phyloP scores from a whole-genome alignment of 2,329 filamentous ascomycete species.

The Sodiomyces alkalinus region DNA sequence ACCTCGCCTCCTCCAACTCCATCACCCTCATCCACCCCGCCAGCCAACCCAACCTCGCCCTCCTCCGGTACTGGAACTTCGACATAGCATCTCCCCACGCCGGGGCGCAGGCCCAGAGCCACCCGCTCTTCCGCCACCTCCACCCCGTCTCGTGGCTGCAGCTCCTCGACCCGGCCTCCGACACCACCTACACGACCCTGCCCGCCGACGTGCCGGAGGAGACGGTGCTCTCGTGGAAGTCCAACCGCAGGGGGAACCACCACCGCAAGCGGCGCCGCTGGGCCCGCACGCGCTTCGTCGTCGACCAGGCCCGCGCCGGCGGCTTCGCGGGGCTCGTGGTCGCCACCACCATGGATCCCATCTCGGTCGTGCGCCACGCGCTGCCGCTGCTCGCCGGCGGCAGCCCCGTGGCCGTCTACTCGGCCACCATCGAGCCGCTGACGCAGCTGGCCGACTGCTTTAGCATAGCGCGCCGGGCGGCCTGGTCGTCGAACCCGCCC shows the following conservation, averaged over 20 bases:
- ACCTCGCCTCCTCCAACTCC: conserved; percentile 57
- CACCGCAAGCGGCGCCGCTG: conserved; percentile 80
- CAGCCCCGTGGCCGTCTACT: conserved; percentile 75
- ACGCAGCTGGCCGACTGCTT: conserved; percentile 69
- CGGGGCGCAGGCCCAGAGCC: conserved; percentile 43
- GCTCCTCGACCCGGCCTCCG: conserved; percentile 60
- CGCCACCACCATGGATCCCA: conserved; percentile 67
- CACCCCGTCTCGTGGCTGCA: conserved; percentile 86
- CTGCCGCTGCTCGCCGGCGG: conserved; percentile 74
- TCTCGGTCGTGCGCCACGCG: conserved; percentile 56
- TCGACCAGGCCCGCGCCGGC: conserved; percentile 59
- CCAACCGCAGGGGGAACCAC: conserved; percentile 69
- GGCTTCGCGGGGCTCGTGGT: conserved; percentile 74
- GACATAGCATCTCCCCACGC: conserved; percentile 49
- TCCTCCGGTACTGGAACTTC: conserved; percentile 82
- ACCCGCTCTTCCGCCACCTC: conserved; percentile 71
- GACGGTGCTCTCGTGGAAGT: conserved; percentile 56
- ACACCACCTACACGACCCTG: conserved; percentile 55
- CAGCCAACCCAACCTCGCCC: conserved; percentile 72
- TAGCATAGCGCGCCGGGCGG: conserved; percentile 61
- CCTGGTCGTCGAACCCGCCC: conserved; percentile 47
- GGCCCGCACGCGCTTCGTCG: conserved; percentile 54
- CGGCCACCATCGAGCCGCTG: conserved; percentile 64
- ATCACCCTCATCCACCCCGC: conserved; percentile 70
- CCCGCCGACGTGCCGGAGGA: conserved; percentile 44